phyloP scores from a whole-genome alignment of 2,329 filamentous ascomycete genomes.

The Dactylellina haptotyla region DNA sequence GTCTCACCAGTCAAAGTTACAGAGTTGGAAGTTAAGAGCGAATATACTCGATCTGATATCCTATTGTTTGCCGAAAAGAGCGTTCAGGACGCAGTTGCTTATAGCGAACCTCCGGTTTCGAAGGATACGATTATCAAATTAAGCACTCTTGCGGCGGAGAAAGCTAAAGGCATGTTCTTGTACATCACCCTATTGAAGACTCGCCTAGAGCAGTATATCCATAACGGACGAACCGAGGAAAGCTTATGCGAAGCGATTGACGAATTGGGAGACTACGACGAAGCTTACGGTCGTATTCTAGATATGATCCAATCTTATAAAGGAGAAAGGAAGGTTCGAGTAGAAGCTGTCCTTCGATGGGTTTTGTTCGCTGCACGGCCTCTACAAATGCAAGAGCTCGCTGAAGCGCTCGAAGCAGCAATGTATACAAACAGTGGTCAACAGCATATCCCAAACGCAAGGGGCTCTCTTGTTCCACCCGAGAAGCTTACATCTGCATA shows the following conservation, averaged over 20 bases:
- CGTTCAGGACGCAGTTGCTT: constrained; percentile 21
- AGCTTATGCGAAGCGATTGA: constrained; percentile 30
- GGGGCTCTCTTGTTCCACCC: constrained; percentile 17
- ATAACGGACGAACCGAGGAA: constrained; percentile 15
- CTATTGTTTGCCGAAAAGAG: constrained; percentile 20
- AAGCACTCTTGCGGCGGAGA: constrained; percentile 27
- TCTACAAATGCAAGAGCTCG: constrained; percentile 46
- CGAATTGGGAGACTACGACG: constrained; percentile 26
- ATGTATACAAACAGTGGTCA: constrained; percentile 19
- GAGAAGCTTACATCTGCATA: constrained; percentile 26
- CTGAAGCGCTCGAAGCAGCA: constrained; percentile 34
- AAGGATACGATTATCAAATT: constrained; percentile 21
- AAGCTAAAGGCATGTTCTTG: constrained; percentile 51
- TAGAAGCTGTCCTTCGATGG: constrained; percentile 50
- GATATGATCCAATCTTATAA: constrained; percentile 31
- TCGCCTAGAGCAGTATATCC: constrained; percentile 34
- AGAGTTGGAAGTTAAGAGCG: constrained; percentile 34
- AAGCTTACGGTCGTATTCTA: constrained; percentile 47
- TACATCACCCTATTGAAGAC: constrained; percentile 37
- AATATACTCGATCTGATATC: constrained; percentile 47
- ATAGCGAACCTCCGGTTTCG: constrained; percentile 31
- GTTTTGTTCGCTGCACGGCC: constrained; percentile 50
- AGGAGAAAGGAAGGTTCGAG: constrained; percentile 23
- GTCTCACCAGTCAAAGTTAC: constrained; percentile 7
- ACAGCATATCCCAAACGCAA: constrained; percentile 9